These are phyloP conservation scores for Backusella mclennaniae DNA, from an alignment of 192 early-diverging fungal species.

Conservation along the genomic window DNA sequence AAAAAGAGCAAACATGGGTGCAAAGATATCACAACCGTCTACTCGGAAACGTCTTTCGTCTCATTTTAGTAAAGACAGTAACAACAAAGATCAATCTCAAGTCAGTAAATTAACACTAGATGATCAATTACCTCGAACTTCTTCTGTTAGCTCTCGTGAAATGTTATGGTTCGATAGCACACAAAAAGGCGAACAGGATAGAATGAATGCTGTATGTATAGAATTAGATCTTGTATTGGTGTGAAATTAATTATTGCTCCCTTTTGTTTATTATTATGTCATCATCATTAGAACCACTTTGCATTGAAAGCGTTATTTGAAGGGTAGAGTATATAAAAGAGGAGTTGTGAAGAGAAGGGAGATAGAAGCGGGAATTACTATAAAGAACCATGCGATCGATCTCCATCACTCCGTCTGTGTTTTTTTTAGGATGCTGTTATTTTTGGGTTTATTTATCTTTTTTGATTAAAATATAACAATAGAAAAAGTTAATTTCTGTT, in stretches of 20 bases:
- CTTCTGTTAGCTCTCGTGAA: background rate
- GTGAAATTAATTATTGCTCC: background rate
- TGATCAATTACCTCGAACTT: background rate
- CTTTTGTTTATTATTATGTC: background rate
- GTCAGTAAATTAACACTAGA: background rate
- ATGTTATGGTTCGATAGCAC: background rate
- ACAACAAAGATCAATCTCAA: background rate
- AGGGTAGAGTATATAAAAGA: background rate
- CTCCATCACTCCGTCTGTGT: background rate
- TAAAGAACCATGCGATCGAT: background rate
- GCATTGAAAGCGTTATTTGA: conserved; percentile 8
- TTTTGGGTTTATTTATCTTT: background rate
- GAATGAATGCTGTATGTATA: conserved; percentile 16
- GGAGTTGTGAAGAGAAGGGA: background rate
- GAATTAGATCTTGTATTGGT: background rate
- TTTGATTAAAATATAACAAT: background rate
- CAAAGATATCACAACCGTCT: background rate
- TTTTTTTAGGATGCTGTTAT: background rate
- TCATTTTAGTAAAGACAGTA: background rate
- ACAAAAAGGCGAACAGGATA: conserved; percentile 10
- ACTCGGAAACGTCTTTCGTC: background rate
- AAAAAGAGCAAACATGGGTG: background rate
- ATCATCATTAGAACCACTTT: conserved; percentile 3
- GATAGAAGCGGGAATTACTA: background rate
- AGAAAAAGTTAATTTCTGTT: background rate